Base-by-base conservation (phyloP, 768 basidiomycete species). In the Trametes cubensis region DNA sequence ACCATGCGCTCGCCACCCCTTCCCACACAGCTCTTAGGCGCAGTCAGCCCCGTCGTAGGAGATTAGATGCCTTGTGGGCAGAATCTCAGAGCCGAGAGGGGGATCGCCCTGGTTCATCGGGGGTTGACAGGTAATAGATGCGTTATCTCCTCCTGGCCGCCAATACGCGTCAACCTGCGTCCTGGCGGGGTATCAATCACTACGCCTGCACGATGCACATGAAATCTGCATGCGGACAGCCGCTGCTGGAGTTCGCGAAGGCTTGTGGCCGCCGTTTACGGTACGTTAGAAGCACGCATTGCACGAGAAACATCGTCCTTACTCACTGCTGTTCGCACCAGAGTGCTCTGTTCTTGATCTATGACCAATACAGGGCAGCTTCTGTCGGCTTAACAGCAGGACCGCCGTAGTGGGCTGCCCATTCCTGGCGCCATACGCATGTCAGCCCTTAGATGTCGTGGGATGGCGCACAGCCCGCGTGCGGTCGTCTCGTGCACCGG, bases 1-100 rank as follows among this genome's bases (percentile, higher is more conserved):
- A 39, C 28, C 52, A 26, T 15, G 13, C n/a, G 46, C 21, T 23
- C 4, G 3, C 30, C 21, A 7, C 28, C 46, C 34, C 39, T 62
- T 62, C 55, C 50, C 61, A 62, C 61, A 57, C 14, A 21, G 46
- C 45, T 13, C 44, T 23, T 49, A 52, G 57, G 52, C 61, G 23
- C 50, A 41, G 28, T 57, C 55, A 55, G 53, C 55, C 28, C 30
- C 39, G n/a, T 14, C 53, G 38, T 25, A 21, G 25, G 14, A 25
- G 30, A n/a, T 28, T 56, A 2, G n/a, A 21, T 18, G 7, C 45
- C 46, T 42, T 49, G 53, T 48, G 48, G 26, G 15, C 25, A n/a
- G 45, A 49, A 48, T 8, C 25, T 18, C 11, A 25, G 18, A 26
- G 26, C 23, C 23, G 14, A 38, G 23, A 41, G 52, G 28, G 44